Conservation (phyloP, 2,329 filamentous ascomycete genomes). For the Diaporthe longicolla region DNA sequence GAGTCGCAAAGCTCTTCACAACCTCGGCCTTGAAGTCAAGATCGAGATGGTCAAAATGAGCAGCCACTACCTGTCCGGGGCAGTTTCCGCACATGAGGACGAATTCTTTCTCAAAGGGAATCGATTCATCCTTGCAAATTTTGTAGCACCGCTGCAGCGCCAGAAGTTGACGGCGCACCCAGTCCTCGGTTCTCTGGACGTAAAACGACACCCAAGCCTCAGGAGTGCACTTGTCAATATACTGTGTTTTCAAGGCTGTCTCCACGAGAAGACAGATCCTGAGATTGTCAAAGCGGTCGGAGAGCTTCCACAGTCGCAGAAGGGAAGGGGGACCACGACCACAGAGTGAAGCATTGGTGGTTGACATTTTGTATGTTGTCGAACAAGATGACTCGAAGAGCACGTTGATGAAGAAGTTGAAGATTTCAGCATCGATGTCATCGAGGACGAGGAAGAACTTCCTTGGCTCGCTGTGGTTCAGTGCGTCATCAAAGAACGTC, state of each 20-base stretch:
- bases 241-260: slow-evolving; percentile 44
- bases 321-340: not conserved
- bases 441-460: slow-evolving; percentile 20
- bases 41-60: slow-evolving; percentile 42
- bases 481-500: slow-evolving; percentile 2
- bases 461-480: not conserved
- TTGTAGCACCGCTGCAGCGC: slow-evolving; percentile 37
- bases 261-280: slow-evolving; percentile 38
- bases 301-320: slow-evolving; percentile 46
- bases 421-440: not conserved
- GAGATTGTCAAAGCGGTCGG: slow-evolving; percentile 44
- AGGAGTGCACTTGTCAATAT: slow-evolving; percentile 35
- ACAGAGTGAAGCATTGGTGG: not conserved
- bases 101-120: slow-evolving; percentile 44
- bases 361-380: slow-evolving; percentile 42
- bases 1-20: slow-evolving; percentile 5
- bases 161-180: not conserved
- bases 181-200: not conserved
- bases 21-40: slow-evolving; percentile 41
- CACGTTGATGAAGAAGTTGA: slow-evolving; percentile 23
- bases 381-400: not conserved
- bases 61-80: slow-evolving; percentile 45
- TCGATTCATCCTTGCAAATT: slow-evolving; percentile 42
- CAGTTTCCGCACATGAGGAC: slow-evolving; percentile 45
- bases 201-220: not conserved